phyloP scores from a whole-genome alignment of 163 green algal genomes.

The Chlorella variabilis region DNA sequence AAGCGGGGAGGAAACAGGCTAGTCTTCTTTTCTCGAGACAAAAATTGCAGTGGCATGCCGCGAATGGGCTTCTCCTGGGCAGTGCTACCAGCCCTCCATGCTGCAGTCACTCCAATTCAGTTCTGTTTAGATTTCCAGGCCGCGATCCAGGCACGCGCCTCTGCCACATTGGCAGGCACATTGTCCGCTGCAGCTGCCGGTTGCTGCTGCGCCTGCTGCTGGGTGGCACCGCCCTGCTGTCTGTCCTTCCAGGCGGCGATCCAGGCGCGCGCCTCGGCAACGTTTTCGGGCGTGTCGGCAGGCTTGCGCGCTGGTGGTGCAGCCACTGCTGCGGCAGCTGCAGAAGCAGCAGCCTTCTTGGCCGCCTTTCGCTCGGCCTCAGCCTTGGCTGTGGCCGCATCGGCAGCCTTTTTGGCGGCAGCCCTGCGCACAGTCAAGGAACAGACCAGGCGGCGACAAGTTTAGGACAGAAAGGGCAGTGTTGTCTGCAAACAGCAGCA shows the following conservation, averaged over 20 bases:
- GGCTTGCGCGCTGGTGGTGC: neutral
- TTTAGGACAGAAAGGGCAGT: too few relatives aligned
- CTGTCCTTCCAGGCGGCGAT: conserved; percentile 47
- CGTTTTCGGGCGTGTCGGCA: conserved; percentile 33
- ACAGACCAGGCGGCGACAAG: too few relatives aligned
- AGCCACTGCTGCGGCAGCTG: neutral
- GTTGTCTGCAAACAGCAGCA: too few relatives aligned
- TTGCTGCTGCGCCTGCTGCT: neutral
- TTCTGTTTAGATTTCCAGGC: conserved; percentile 35
- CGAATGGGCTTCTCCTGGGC: too few relatives aligned
- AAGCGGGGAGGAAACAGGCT: too few relatives aligned
- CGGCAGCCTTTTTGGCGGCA: conserved; percentile 31
- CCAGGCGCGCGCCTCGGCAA: conserved; percentile 46
- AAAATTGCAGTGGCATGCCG: too few relatives aligned
- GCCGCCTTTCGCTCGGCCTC: neutral
- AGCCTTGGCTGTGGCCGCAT: conserved; percentile 12
- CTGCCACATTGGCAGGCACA: conserved; percentile 38
- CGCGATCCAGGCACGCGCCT: conserved; percentile 52
- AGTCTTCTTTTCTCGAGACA: too few relatives aligned
- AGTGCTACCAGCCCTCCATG: too few relatives aligned
- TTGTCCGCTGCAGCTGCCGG: neutral
- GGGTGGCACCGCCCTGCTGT: neutral
- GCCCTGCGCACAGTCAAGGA: conserved; percentile 3
- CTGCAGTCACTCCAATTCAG: too few relatives aligned
- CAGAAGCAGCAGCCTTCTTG: conserved; percentile 24